Base-by-base conservation (phyloP, 768 basidiomycete species). In the Peribolospora kevripleyi region DNA sequence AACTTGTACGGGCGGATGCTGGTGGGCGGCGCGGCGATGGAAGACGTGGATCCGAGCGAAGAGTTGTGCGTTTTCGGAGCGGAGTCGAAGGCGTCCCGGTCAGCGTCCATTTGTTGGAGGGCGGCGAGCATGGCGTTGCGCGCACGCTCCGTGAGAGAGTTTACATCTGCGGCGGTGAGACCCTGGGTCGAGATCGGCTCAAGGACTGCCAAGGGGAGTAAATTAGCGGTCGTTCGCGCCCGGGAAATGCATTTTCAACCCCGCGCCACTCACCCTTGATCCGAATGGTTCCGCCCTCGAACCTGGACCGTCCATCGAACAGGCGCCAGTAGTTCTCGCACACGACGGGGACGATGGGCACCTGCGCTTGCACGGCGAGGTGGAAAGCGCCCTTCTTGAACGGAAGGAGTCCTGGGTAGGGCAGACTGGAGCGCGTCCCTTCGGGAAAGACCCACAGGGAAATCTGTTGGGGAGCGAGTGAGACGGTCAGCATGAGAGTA, bases 371-470 rank as follows among this genome's bases (percentile, higher is more conserved):
- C 37, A 97, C 74, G 39, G 93, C 93, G 51, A 95, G 75, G 65
- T 97, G 88, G 73, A 97, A 97, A 3, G 87, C 90, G 46, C 93
- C 93, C 68, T 95, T 98, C 74, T 98, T 98, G 72, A 98, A 80
- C 3, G 85, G 81, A 5, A 83, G 72, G 65, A 98, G 69, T 41
- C 76, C 74, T 6, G 81, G 75, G 41, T 72, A 68, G 58, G 79
- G 71, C 25, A 74, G 73, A 55, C 75, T 75, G 48, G 84, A 78
- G 42, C 91, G 78, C 8, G 93, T 98, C 40, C 93, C 93, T 70
- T 97, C 93, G 0, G 91, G 86, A 69, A 86, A 97, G 68, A 98
- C 79, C 82, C 85, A 91, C 50, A 97, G 69, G 11, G 85, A 86
- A 13, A 82, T 73, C 58, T 76, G 69, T 43, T 70, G 67, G 41